phyloP scores from a whole-genome alignment of 495 filamentous ascomycete species.

The Penicillium samsonianum region DNA sequence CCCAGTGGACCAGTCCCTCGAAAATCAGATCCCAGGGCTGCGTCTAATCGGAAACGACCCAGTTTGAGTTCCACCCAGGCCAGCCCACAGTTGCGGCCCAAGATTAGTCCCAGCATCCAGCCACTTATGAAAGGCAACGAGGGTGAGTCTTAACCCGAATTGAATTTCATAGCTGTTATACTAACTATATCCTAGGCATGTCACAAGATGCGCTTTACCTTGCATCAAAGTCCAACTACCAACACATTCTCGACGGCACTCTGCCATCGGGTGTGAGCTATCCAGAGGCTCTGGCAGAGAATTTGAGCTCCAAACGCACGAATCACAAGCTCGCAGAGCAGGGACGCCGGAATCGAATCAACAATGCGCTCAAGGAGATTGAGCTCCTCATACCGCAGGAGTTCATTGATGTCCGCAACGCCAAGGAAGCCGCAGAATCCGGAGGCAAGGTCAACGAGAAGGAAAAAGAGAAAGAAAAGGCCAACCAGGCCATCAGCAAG shows the following conservation, averaged over 20 bases:
- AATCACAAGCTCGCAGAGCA: slow-evolving; percentile 98
- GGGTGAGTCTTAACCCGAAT: slow-evolving; percentile 48
- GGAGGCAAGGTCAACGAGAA: slow-evolving; percentile 41
- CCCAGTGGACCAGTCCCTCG: slow-evolving; percentile 46
- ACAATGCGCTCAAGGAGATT: slow-evolving; percentile 89
- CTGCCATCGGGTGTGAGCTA: slow-evolving; percentile 87
- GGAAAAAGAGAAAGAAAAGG: slow-evolving; percentile 45
- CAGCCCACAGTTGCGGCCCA: slow-evolving; percentile 82
- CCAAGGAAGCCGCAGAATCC: slow-evolving; percentile 34
- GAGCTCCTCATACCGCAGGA: slow-evolving; percentile 72
- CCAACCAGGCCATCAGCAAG: slow-evolving; percentile 74
- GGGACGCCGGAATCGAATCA: slow-evolving; percentile 91
- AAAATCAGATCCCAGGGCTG: slow-evolving; percentile 40
- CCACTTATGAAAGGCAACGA: slow-evolving; percentile 78
- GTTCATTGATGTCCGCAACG: slow-evolving; percentile 38
- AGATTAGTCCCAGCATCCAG: slow-evolving; percentile 92
- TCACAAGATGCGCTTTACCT: slow-evolving; percentile 77
- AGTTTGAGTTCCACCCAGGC: slow-evolving; percentile 76
- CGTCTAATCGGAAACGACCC: slow-evolving; percentile 61
- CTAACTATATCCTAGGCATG: slow-evolving; percentile 37
- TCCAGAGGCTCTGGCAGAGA: slow-evolving; percentile 85
- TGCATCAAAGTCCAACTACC: slow-evolving; percentile 95
- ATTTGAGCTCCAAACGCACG: slow-evolving; percentile 92
- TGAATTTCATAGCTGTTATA: slow-evolving; percentile 11
- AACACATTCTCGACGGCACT: slow-evolving; percentile 93